A percentile compares a stretch with the other conserved stretches of the same genome.
phyloP scores from a whole-genome alignment of 495 filamentous ascomycete genomes.

The Hypoxylon cercidicola region DNA sequence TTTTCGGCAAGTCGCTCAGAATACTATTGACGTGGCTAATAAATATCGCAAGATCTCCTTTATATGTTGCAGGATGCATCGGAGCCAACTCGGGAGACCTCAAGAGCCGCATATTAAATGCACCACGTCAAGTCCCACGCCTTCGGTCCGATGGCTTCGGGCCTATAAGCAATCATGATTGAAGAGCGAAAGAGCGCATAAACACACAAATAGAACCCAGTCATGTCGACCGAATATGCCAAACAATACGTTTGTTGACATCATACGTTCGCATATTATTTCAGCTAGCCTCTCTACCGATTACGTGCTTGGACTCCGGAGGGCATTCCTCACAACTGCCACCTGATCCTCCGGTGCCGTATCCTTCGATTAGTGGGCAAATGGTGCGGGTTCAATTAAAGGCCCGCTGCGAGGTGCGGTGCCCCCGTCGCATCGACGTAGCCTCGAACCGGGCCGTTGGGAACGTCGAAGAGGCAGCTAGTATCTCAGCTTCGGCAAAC shows the following conservation, averaged over 20 bases:
- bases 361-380: not conserved
- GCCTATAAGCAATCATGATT: slow-evolving; percentile 15
- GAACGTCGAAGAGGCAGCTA: slow-evolving; percentile 7
- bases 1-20: not conserved
- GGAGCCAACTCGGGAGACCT: slow-evolving; percentile 18
- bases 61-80: slow-evolving; percentile 18
- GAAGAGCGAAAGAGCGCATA: not conserved
- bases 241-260: not conserved
- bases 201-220: not conserved
- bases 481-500: slow-evolving; percentile 23
- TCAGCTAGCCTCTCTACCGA: slow-evolving; percentile 2
- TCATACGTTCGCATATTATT: slow-evolving; percentile 9
- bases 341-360: slow-evolving; percentile 24
- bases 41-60: slow-evolving; percentile 16
- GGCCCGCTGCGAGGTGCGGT: slow-evolving; percentile 5
- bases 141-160: slow-evolving; percentile 39
- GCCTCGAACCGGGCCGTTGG: slow-evolving; percentile 24
- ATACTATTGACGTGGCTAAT: slow-evolving; percentile 4
- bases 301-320: not conserved
- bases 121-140: not conserved
- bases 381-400: slow-evolving; percentile 12
- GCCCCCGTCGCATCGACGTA: slow-evolving; percentile 1
- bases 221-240: too few species aligned
- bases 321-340: slow-evolving; percentile 1
- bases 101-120: slow-evolving; percentile 11